Conservation (phyloP, 1,284 basidiomycete species). For the Cutaneotrichosporon sp. region DNA sequence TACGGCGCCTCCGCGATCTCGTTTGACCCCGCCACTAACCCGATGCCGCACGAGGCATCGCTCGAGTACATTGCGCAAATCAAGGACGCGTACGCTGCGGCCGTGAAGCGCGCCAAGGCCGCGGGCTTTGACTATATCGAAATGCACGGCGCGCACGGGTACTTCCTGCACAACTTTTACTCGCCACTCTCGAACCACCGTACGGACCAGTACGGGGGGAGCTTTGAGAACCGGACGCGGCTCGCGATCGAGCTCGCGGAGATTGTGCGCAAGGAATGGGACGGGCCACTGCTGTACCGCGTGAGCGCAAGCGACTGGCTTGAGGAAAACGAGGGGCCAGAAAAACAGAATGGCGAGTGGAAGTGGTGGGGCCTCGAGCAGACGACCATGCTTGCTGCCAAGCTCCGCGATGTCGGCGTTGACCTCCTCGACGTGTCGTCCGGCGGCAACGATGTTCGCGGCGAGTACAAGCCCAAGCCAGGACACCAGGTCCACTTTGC, state of each 20-base stretch:
- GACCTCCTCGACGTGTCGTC: slow-evolving; percentile 67
- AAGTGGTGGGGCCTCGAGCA: slow-evolving; percentile 63
- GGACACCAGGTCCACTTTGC: slow-evolving; percentile 70
- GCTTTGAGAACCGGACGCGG: slow-evolving; percentile 66
- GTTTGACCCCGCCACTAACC: slow-evolving; percentile 51
- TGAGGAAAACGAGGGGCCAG: slow-evolving; percentile 50
- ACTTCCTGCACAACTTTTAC: slow-evolving; percentile 60
- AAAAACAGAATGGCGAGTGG: slow-evolving; percentile 44
- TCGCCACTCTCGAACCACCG: slow-evolving; percentile 68
- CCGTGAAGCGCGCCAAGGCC: slow-evolving; percentile 58
- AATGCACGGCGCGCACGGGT: slow-evolving; percentile 66
- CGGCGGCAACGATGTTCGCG: slow-evolving; percentile 62
- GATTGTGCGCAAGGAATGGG: slow-evolving; percentile 57
- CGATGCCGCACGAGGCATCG: slow-evolving; percentile 58
- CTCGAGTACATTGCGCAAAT: slow-evolving; percentile 57
- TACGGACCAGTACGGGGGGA: slow-evolving; percentile 66
- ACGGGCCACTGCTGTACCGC: slow-evolving; percentile 67
- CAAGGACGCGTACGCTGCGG: slow-evolving; percentile 61
- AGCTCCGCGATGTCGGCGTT: slow-evolving; percentile 59
- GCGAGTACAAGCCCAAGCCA: slow-evolving; percentile 56
- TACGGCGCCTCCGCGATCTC: slow-evolving; percentile 57
- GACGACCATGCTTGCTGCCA: slow-evolving; percentile 57
- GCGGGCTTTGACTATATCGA: slow-evolving; percentile 78
- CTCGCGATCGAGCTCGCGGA: slow-evolving; percentile 59
- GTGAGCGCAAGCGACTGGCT: slow-evolving; percentile 73